Evolutionary conservation across 1,284 basidiomycete genomes (phyloP).

Genomic region (Rhodotorula sp.): DNA sequence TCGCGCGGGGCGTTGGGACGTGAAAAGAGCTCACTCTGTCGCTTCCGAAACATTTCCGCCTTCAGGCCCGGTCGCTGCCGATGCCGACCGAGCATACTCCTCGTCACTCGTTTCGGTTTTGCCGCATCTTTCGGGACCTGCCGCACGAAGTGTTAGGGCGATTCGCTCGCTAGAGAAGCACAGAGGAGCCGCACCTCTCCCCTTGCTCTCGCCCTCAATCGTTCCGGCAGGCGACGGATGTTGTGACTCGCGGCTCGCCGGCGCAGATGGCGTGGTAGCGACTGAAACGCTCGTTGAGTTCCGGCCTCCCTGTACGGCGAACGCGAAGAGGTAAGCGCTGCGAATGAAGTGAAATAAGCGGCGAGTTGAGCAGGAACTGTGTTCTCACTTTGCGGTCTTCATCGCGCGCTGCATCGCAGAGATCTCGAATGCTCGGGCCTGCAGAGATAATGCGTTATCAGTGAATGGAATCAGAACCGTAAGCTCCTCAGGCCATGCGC

Average conservation of each 20-base stretch:
- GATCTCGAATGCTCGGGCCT: constrained; percentile 85
- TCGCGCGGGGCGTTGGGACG: not conserved
- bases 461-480: not conserved
- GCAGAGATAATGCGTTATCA: not conserved
- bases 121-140: constrained; percentile 75
- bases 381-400: constrained; percentile 73
- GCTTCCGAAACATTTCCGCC: constrained; percentile 27
- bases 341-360: too few species aligned
- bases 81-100: constrained; percentile 50
- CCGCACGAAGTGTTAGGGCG: not conserved
- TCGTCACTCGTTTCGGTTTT: constrained; percentile 49
- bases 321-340: not conserved
- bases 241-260: constrained; percentile 89
- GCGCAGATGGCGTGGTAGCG: constrained; percentile 79
- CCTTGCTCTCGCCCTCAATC: constrained; percentile 71
- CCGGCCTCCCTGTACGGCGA: constrained; percentile 52
- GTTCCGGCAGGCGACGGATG: constrained; percentile 77
- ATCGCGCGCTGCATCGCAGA: constrained; percentile 80
- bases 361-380: too few species aligned
- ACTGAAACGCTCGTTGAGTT: constrained; percentile 82
- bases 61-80: constrained; percentile 44
- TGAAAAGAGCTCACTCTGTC: constrained; percentile 33
- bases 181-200: constrained; percentile 61
- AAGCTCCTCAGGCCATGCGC: constrained; percentile 20
- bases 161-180: too few species aligned